phyloP scores from a whole-genome alignment of 1,139 yeast genomes.

The Taphrina communis region DNA sequence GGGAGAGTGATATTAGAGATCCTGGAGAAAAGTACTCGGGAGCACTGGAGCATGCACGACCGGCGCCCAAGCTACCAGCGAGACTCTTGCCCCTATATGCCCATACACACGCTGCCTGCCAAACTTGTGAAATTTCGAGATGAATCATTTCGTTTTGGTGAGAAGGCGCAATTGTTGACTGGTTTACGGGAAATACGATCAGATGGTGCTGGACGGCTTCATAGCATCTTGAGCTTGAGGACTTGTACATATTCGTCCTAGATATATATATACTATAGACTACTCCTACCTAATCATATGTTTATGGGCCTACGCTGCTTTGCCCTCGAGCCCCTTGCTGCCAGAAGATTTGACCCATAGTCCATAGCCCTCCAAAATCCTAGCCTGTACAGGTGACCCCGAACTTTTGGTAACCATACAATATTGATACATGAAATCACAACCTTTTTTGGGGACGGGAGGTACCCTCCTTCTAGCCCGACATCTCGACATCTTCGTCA shows the following conservation, averaged over 20 bases:
- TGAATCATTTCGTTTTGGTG: not conserved
- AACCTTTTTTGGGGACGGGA: not conserved
- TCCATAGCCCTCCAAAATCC: not conserved
- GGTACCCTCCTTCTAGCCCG: not conserved
- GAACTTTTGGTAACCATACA: conserved; percentile 1
- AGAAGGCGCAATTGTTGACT: not conserved
- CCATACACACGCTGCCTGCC: not conserved
- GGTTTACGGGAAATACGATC: not conserved
- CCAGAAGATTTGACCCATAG: no score
- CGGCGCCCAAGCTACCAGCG: conserved; percentile 2
- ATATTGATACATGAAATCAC: conserved; percentile 9
- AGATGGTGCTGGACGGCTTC: not conserved
- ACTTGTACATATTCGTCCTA: not conserved
- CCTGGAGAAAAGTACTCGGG: not conserved
- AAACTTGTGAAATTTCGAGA: not conserved
- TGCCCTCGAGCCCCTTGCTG: no score
- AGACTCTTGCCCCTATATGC: not conserved
- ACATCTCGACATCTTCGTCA: conserved; percentile 32
- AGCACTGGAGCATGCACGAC: conserved; percentile 15
- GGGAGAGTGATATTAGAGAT: not conserved
- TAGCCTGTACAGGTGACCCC: not conserved
- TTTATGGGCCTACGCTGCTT: not conserved
- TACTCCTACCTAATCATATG: not conserved
- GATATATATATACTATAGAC: not conserved
- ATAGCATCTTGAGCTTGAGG: not conserved